Conservation (phyloP, 1,139 yeast genomes). For the Saccharomyces pastorianus region DNA sequence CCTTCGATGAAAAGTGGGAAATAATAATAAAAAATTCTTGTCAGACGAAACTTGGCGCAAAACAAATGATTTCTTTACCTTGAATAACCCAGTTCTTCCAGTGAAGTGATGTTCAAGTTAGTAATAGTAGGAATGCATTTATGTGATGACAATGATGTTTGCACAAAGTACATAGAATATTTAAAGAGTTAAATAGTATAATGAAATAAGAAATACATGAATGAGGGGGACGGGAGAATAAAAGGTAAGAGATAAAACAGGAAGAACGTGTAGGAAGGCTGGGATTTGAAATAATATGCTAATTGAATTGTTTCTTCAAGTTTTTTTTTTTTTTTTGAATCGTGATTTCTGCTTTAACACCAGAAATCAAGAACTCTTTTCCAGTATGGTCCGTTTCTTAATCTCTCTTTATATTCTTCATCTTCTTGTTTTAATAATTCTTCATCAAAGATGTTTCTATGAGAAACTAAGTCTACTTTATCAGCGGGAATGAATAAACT, state of each 20-base stretch:
- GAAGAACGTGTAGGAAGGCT: not conserved
- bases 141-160: not conserved
- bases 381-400: slow-evolving; percentile 18
- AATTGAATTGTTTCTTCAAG: not conserved
- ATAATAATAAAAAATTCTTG: not conserved
- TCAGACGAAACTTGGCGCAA: not conserved
- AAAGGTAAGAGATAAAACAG: not conserved
- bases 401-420: slow-evolving; percentile 35
- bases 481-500: slow-evolving; percentile 39
- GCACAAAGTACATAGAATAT: slow-evolving; percentile 1
- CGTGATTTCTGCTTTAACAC: slow-evolving; percentile 11
- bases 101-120: not conserved
- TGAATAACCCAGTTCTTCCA: not conserved
- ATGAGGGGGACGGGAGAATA: not conserved
- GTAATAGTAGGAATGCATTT: not conserved
- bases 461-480: slow-evolving; percentile 55
- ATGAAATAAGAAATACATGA: not conserved
- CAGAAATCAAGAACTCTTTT: slow-evolving; percentile 17
- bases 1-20: not conserved
- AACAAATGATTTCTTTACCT: not conserved
- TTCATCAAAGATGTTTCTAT: slow-evolving; percentile 62
- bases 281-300: not conserved
- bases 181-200: not conserved
- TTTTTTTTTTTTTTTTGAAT: not conserved
- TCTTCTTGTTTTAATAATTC: slow-evolving; percentile 59